Evolutionary conservation across 2,329 filamentous ascomycete genomes (phyloP).

Genomic region (Emergomyces orientalis): DNA sequence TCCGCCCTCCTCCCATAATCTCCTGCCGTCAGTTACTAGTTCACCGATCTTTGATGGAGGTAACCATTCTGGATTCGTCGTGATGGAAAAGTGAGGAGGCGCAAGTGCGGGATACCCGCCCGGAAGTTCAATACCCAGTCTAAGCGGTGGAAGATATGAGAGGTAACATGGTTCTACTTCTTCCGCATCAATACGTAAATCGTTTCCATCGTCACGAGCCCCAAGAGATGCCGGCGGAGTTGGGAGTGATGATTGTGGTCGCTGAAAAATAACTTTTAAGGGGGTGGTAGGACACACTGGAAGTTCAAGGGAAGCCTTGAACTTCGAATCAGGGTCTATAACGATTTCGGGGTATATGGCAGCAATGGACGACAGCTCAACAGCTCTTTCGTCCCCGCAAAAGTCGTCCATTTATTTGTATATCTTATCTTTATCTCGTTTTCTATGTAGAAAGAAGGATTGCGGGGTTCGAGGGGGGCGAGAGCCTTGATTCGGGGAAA

Average conservation of each 20-base stretch:
- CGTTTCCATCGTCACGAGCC: conserved; percentile 21
- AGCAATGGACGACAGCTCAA: conserved; percentile 50
- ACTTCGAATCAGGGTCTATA: conserved; percentile 38
- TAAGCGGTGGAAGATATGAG: conserved; percentile 49
- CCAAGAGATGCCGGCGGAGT: conserved; percentile 36
- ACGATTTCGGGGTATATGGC: conserved; percentile 55
- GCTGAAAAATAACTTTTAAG: conserved; percentile 38
- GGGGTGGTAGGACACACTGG: conserved; percentile 47
- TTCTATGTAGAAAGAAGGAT: neutral
- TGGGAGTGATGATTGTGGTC: conserved; percentile 26
- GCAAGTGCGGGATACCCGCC: conserved; percentile 46
- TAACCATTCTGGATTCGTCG: conserved; percentile 46
- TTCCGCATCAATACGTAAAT: conserved; percentile 11
- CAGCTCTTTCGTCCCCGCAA: conserved; percentile 47
- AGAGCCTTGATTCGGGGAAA: neutral
- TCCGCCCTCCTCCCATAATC: conserved; percentile 53
- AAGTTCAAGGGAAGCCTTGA: conserved; percentile 46
- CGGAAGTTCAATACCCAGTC: conserved; percentile 45
- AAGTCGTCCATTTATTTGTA: conserved; percentile 28
- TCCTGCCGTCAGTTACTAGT: conserved; percentile 40
- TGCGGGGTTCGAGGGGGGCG: neutral
- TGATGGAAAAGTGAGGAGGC: conserved; percentile 43
- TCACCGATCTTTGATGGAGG: conserved; percentile 35
- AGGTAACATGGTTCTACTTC: conserved; percentile 38
- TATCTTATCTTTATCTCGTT: neutral